Base-by-base conservation (phyloP, 306 rosid species). In the Quercus berberidifolia region DNA sequence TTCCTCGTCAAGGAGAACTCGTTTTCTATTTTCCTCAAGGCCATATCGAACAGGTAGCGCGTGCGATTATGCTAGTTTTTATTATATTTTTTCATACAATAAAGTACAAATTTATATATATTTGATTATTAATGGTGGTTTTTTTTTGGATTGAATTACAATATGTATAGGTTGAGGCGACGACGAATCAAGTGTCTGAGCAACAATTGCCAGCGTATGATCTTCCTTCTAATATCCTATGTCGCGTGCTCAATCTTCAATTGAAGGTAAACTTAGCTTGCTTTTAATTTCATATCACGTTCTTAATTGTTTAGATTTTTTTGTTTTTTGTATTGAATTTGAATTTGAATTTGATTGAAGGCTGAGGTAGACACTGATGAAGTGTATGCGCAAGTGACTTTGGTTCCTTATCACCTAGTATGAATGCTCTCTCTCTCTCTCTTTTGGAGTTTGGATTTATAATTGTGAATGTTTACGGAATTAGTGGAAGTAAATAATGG, bases 1-100 rank as follows among this genome's bases (percentile, higher is more conserved):
- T 86, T 51, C 91, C 91, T 71, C 85, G 83, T 15, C 78, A 81
- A 77, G 68, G 84, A 35, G 86, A 88, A 17, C 85, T 81, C 19
- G 89, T 88, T 76, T 88, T 86, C 85, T 88, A 88, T 63, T 88
- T 88, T 77, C 91, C 89, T 3, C 91, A 86, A 75, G 91, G 91
- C 33, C 91, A 88, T 85, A 86, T 88, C 80, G 89, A 88, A 78
- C 91, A 88, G 89, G 91, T 67, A 14, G 15, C 15, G 46, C 46
- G 11, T 38, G 46, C 46, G 46, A 38, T 38, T 38, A 8, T 38
- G 46, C 46, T 38, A 38, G 11, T 2, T 38, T 38, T 38, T 38
- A 38, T 7, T 38, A 38, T 38, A 38, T 38, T 38, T 38, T 38
- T 38, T 38, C 46, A 38, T 38, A 38, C 46, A 38, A 38, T 38